Percentiles rank a stretch among this genome's conserved stretches.
phyloP scores from a whole-genome alignment of 148 eudicot genomes.

The Spergularia bocconei region DNA sequence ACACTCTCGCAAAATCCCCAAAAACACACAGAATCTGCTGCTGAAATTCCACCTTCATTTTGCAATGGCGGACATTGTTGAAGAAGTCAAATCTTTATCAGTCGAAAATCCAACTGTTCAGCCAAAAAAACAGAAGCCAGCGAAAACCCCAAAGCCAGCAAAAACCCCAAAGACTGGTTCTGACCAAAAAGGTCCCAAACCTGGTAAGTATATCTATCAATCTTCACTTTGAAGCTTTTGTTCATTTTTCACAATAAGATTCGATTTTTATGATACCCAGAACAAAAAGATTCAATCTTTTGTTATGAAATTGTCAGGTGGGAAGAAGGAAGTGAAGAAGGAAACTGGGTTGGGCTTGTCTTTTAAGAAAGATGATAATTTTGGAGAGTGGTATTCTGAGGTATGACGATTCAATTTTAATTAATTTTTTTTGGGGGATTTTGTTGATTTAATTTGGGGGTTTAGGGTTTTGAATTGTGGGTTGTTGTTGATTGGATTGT shows the following conservation, averaged over 20 bases:
- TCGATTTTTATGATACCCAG: background rate
- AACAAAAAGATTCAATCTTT: slow-evolving; percentile 3
- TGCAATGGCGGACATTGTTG: background rate
- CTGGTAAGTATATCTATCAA: background rate
- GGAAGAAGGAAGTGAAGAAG: slow-evolving; percentile 92
- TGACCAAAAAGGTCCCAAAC: background rate
- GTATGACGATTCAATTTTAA: slow-evolving; percentile 27
- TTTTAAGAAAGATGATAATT: slow-evolving; percentile 80
- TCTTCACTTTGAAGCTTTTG: too few species aligned
- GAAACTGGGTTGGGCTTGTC: slow-evolving; percentile 92
- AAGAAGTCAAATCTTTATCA: too few species aligned
- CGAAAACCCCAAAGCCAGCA: too few species aligned
- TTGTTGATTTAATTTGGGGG: background rate
- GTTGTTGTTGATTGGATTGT: slow-evolving; percentile 5
- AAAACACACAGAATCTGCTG: too few species aligned
- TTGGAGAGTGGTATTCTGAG: slow-evolving; percentile 99
- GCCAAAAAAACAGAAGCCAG: too few species aligned
- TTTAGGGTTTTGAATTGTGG: background rate
- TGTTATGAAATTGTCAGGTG: slow-evolving; percentile 24
- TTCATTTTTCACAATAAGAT: background rate
- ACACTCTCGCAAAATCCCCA: too few species aligned
- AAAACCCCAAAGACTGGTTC: too few species aligned
- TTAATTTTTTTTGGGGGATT: background rate
- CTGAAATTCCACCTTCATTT: background rate
- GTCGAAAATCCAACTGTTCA: too few species aligned